Base-by-base conservation (phyloP, 352 stramenopile species). In the Pythium sukuiense region DNA sequence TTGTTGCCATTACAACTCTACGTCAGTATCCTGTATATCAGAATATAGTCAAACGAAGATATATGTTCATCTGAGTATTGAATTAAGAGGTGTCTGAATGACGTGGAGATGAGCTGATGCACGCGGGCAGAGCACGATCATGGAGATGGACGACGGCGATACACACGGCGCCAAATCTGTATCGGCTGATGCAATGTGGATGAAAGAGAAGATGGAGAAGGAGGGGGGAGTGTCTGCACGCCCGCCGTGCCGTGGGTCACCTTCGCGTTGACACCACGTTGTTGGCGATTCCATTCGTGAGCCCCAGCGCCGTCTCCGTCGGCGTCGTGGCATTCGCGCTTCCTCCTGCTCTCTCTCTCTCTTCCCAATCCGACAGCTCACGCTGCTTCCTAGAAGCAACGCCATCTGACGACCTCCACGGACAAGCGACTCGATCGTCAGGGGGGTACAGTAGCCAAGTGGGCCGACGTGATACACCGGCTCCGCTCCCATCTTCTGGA, bases 351-450 rank as follows among this genome's bases (percentile, higher is more conserved):
- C 41, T 49, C 16, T 49, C 41, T 7, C 16, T 3, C 41, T 49
- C 41, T 26, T 11, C 41, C 6, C 41, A 18, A 14, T 5, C 16
- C 41, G 26, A 18, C 13, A 49, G 41, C 41, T 49, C 41, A 43
- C 12, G 35, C 35, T 43, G 7, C 35, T 4, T 0, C 7, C 6
- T 0, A 4, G 1, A 7, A 43, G 35, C 41, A 49, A 7, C 41
- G 41, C 41, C 41, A 49, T 20, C 41, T 49, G 41, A 49, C 41
- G 41, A 49, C 41, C 32, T 27, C 3, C 9, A 11, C 41, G 41
- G 41, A 49, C 41, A 49, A 49, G 41, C 41, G 41, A 49, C 20
- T 49, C 41, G 41, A 49, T 49, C 41, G 41, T 18, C 41, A 49
- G 16, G 24, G 41, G 41, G 41, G 41, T 49, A 26, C 41, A 49